Conservation (phyloP, 2,329 filamentous ascomycete genomes). For the Colletotrichum sp. region DNA sequence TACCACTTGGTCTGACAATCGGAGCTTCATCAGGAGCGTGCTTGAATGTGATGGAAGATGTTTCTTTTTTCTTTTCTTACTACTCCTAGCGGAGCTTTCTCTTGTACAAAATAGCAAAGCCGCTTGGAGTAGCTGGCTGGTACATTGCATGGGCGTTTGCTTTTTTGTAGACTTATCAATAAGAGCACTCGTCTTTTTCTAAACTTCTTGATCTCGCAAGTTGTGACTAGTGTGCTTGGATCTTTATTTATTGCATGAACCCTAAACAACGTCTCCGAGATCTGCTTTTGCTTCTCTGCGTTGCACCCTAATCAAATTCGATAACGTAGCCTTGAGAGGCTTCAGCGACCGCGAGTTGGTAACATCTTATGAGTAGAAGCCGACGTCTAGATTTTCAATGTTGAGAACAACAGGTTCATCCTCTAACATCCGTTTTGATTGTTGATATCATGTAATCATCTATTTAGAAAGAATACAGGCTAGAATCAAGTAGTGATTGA, state of each 20-base stretch:
- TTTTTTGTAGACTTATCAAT: neutral
- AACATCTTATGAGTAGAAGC: neutral
- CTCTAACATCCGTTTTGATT: neutral
- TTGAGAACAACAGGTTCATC: neutral
- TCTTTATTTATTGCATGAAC: neutral
- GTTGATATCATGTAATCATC: neutral
- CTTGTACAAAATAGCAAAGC: conserved; percentile 14
- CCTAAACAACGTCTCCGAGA: neutral
- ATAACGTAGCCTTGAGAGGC: neutral
- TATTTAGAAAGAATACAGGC: accelerated
- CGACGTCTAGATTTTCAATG: neutral
- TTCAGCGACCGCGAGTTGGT: neutral
- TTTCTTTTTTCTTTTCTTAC: conserved; percentile 6
- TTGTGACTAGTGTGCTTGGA: neutral
- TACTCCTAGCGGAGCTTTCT: conserved; percentile 1
- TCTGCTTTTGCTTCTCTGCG: no score
- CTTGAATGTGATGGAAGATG: conserved; percentile 6
- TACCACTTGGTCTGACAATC: neutral
- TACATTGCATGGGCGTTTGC: conserved; percentile 8
- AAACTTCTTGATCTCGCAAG: neutral
- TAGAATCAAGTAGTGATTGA: neutral
- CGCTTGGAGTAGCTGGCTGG: conserved; percentile 17
- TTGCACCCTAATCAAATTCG: neutral
- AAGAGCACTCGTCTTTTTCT: neutral
- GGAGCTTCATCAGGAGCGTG: neutral